Evolutionary conservation across 805 yeast genomes (phyloP).

Genomic region (Saccharomycopsis amapae): DNA sequence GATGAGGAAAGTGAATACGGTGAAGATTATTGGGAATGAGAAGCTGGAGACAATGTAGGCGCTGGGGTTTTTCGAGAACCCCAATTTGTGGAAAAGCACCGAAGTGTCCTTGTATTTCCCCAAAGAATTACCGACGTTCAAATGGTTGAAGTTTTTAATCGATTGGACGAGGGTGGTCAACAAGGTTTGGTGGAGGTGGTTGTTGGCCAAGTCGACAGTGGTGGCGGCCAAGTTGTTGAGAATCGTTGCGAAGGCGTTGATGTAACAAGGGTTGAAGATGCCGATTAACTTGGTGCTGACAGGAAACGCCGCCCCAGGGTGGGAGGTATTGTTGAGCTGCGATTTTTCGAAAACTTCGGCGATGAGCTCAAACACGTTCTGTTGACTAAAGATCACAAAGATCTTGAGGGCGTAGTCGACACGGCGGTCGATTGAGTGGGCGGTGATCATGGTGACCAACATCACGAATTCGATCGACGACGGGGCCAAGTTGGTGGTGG

Average conservation of each 20-base stretch:
- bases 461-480: slow-evolving; percentile 4
- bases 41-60: slow-evolving; percentile 1
- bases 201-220: neutral
- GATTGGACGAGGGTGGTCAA: neutral
- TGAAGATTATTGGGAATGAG: neutral
- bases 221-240: neutral
- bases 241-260: neutral
- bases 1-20: neutral
- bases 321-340: neutral
- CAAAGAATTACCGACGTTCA: neutral
- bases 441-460: neutral
- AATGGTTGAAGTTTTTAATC: slow-evolving; percentile 4
- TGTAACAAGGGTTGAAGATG: neutral
- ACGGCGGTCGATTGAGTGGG: neutral
- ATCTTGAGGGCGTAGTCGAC: neutral
- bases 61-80: slow-evolving; percentile 9
- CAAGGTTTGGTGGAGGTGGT: neutral
- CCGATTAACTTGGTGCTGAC: neutral
- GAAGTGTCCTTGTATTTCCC: neutral
- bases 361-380: neutral
- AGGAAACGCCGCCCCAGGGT: neutral
- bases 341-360: neutral
- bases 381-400: neutral
- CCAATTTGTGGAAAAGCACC: slow-evolving; percentile 6
- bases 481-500: neutral